phyloP scores from a whole-genome alignment of 768 basidiomycete species.

The Gelatoporia subvermispora region DNA sequence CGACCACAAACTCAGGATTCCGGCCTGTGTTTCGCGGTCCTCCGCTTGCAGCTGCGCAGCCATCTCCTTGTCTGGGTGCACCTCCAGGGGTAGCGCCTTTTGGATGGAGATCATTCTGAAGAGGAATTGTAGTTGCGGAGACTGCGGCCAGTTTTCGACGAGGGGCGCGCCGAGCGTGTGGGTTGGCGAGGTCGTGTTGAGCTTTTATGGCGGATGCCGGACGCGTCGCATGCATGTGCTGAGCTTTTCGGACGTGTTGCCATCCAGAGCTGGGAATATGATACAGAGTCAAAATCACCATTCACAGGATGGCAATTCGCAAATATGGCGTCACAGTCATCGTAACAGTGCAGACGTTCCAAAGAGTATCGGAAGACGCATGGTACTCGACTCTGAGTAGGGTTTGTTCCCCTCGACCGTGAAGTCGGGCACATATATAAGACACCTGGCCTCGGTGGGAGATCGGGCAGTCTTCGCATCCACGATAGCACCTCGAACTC shows the following conservation, averaged over 20 bases:
- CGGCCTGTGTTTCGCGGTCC: conserved; percentile 51
- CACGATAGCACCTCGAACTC: too few species aligned
- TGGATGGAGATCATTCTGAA: conserved; percentile 54
- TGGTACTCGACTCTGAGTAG: conserved; percentile 52
- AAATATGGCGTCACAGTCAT: too few species aligned
- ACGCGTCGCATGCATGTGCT: conserved; percentile 26
- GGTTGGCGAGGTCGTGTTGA: conserved; percentile 24
- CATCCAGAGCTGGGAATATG: conserved; percentile 50
- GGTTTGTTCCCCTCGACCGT: conserved; percentile 37
- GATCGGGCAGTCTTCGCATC: too few species aligned
- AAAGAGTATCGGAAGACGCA: too few species aligned
- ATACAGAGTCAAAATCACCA: not conserved
- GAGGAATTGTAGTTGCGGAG: conserved; percentile 43
- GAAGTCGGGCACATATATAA: conserved; percentile 22
- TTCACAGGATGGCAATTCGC: too few species aligned
- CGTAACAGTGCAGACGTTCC: too few species aligned
- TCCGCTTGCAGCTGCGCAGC: conserved; percentile 39
- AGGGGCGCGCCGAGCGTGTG: conserved; percentile 34
- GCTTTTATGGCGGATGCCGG: conserved; percentile 27
- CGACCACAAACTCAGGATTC: conserved; percentile 58
- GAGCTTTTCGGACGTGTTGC: conserved; percentile 52
- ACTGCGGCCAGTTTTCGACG: conserved; percentile 19
- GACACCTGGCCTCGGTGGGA: too few species aligned
- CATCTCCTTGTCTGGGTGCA: conserved; percentile 49
- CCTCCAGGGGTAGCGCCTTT: conserved; percentile 53